phyloP scores from a whole-genome alignment of 208 protist genomes.

The Trypanosoma scelopori region DNA sequence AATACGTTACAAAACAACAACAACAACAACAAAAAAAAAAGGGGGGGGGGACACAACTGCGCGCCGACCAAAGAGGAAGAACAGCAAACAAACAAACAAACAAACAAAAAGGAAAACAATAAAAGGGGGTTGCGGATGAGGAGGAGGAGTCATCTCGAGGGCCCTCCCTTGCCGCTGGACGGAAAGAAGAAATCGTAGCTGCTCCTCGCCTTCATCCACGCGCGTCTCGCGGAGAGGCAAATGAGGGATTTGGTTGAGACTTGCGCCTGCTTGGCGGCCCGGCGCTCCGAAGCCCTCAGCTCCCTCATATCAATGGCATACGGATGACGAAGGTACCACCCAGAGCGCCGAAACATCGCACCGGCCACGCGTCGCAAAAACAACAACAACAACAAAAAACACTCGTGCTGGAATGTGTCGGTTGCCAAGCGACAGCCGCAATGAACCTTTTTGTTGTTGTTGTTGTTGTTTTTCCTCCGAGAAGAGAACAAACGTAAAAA shows the following conservation, averaged over 20 bases:
- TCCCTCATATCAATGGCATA: conserved; percentile 52
- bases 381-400: not conserved
- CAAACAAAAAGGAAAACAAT: not conserved
- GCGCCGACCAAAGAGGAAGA: conserved; percentile 16
- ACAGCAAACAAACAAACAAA: not conserved
- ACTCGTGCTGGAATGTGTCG: not conserved
- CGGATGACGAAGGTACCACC: conserved; percentile 30
- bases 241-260: conserved; percentile 12
- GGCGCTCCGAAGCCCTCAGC: conserved; percentile 11
- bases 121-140: not conserved
- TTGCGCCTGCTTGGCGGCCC: not conserved
- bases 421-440: not conserved
- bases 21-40: not conserved
- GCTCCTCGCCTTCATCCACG: conserved; percentile 22
- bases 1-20: not conserved
- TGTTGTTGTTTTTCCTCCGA: too few relatives aligned
- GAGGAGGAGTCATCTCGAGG: conserved; percentile 9
- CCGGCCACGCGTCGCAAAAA: not conserved
- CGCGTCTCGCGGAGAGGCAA: not conserved
- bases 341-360: conserved; percentile 22
- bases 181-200: conserved; percentile 24
- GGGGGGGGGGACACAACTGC: not conserved
- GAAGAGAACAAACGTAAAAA: too few relatives aligned
- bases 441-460: too few relatives aligned
- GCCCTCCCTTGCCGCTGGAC: conserved; percentile 21